Evolutionary conservation across 2,329 filamentous ascomycete genomes (phyloP).

Genomic region (Aspergillus sergii): DNA sequence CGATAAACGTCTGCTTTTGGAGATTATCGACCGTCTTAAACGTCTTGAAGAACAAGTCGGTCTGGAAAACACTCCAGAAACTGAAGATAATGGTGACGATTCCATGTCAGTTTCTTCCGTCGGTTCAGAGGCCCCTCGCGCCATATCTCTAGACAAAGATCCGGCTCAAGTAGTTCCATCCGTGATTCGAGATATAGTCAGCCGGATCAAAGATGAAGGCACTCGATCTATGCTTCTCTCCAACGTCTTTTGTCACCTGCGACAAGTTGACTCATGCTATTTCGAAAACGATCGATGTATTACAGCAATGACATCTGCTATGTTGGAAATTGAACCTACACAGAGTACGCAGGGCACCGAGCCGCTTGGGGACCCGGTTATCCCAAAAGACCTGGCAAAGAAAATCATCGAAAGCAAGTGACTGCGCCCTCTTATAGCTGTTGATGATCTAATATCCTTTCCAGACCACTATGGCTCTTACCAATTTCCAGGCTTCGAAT

Average conservation of each 20-base stretch:
- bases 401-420: not conserved
- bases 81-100: not conserved
- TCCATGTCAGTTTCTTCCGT: not conserved
- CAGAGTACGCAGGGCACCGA: not conserved
- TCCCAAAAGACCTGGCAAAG: not conserved
- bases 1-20: not conserved
- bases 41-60: not conserved
- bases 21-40: not conserved
- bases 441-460: not conserved
- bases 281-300: not conserved
- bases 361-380: not conserved
- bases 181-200: not conserved
- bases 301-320: not conserved
- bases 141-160: not conserved
- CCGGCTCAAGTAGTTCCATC: not conserved
- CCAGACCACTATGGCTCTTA: not conserved
- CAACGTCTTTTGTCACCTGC: not conserved
- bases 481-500: not conserved
- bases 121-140: not conserved
- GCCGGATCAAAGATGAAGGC: not conserved
- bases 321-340: not conserved
- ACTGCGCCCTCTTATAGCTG: not conserved
- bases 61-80: not conserved
- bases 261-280: not conserved
- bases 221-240: not conserved